Evolutionary conservation across 2,329 filamentous ascomycete genomes (phyloP), one percentile per base, ranked within the genome.

Genomic region (Tolypocladium inflatum): DNA sequence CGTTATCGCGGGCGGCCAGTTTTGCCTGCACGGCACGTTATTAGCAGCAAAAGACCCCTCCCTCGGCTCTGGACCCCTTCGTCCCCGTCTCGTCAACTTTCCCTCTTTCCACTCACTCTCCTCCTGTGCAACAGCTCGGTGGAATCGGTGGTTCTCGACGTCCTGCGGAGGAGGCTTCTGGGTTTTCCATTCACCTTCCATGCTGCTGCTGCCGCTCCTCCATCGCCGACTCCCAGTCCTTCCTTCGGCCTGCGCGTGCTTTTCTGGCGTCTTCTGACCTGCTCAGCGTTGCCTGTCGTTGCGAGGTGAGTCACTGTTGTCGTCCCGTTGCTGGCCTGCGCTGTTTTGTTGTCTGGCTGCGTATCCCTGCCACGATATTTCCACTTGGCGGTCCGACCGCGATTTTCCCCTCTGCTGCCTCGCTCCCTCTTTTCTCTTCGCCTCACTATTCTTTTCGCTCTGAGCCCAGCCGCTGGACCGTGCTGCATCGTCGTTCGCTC

Each of bases 271-370:
- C 48, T 30, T n/a, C 52, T 19, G n/a, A 26, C 38, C 35, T 51
- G 41, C 42, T 52, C 15, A 35, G 33, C 26, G 33, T 35, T 42
- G 37, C 39, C 19, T 39, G 21, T 43, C 26, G n/a, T 55, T 39
- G 57, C 38, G 39, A 58, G 59, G 61, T 62, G 56, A 62, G 61
- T 62, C 55, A 56, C 37, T 59, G 39, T 58, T 48, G 38, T 58
- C 57, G 50, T 50, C 50, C 38, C 38, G 55, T 38, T 42, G 17
- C 35, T 35, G 8, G 45, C 37, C 55, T 55, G 45, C 56, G 54
- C 35, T 59, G 56, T 61, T 54, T 59, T 59, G 57, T 53, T 45
- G 54, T 41, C 54, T 54, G 33, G 42, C 57, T 39, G 48, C 41
- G 54, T 55, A 57, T 56, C 51, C 57, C 55, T 50, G 55, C 51